Conservation (phyloP, 495 filamentous ascomycete genomes). For the Aspergillus coremiiformis region DNA sequence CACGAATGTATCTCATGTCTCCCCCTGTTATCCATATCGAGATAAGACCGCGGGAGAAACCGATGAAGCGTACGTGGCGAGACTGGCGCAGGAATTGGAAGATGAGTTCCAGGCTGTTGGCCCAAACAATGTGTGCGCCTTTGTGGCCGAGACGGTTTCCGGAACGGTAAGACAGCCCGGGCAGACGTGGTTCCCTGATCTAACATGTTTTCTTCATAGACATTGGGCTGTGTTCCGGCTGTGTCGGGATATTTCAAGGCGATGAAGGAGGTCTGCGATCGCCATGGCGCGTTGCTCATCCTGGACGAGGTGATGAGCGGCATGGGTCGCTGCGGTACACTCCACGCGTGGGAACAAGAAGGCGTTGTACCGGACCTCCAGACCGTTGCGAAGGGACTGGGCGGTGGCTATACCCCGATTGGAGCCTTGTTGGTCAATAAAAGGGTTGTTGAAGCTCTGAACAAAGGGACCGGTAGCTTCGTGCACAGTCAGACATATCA, state of each 20-base stretch:
- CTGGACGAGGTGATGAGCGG: constrained; percentile 71
- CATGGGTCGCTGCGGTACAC: constrained; percentile 55
- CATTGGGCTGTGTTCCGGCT: constrained; percentile 51
- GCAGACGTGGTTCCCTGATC: neutral
- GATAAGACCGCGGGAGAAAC: constrained; percentile 34
- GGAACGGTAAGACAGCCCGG: constrained; percentile 32
- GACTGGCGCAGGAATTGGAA: constrained; percentile 61
- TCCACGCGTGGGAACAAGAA: constrained; percentile 59
- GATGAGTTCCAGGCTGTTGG: constrained; percentile 60
- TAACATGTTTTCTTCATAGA: constrained; percentile 7
- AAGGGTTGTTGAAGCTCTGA: constrained; percentile 44
- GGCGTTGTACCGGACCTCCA: constrained; percentile 51
- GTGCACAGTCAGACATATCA: constrained; percentile 49
- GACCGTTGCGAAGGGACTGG: constrained; percentile 55
- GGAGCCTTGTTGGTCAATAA: constrained; percentile 47
- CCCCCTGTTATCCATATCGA: constrained; percentile 58
- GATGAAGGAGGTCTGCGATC: constrained; percentile 50
- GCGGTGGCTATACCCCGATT: constrained; percentile 52
- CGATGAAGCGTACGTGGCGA: constrained; percentile 36
- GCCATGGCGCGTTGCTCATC: constrained; percentile 54
- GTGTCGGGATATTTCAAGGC: constrained; percentile 52
- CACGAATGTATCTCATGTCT: constrained; percentile 50
- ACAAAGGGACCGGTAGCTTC: constrained; percentile 42
- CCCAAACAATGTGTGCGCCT: constrained; percentile 61
- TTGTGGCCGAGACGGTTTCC: constrained; percentile 60